Base-by-base conservation (phyloP, 75 land plant species). In the Adiantum capillusveneris region DNA sequence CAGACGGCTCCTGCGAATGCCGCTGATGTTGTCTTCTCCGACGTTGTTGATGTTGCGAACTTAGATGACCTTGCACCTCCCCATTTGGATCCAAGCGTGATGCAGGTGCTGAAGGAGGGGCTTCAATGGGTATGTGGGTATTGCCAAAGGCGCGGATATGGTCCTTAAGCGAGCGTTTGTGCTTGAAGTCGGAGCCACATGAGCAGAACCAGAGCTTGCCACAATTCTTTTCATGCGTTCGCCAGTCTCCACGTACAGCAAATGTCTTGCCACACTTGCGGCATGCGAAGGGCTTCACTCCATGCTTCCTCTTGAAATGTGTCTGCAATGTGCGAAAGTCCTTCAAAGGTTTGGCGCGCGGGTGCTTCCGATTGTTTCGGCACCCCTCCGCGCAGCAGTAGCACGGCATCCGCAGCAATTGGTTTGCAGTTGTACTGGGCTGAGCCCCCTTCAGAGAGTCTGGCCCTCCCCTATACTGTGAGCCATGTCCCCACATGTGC, bases 401-500 rank as follows among this genome's bases (percentile, higher is more conserved):
- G 66, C 81, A 79, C 19, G 81, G 81, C 50, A 79, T 64, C 52
- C 79, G 58, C 20, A 79, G 65, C 74, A 77, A 60, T 25, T 46
- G 49, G 21, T 1, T 20, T 5, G 21, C 21, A 14, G 51, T 51
- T 18, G 79, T 74, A 5, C 73, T 60, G 5, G 76, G 72, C 45
- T 75, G 80, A 37, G 74, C 55, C 1, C 79, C 79, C 13, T 72
- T 46, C 44, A 78, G 64, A 12, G 81, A 78, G 25, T 78, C 81
- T 0, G 79, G 81, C 0, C 81, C 81, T 28, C 69, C 65, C 45
- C 81, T 29, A 56, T 75, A 79, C 45, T 75, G 79, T 16, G 81
- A 79, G 25, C 81, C 81, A 58, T 79, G 81, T 14, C 81, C 81
- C 81, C 81, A 79, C 81, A 79, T 65, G 37, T 79, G 81, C 81